A percentile compares a stretch with the other conserved stretches of the same genome.
Evolutionary conservation across 129 eudicot species (phyloP).

Genomic region (Oenanthe sinensis): DNA sequence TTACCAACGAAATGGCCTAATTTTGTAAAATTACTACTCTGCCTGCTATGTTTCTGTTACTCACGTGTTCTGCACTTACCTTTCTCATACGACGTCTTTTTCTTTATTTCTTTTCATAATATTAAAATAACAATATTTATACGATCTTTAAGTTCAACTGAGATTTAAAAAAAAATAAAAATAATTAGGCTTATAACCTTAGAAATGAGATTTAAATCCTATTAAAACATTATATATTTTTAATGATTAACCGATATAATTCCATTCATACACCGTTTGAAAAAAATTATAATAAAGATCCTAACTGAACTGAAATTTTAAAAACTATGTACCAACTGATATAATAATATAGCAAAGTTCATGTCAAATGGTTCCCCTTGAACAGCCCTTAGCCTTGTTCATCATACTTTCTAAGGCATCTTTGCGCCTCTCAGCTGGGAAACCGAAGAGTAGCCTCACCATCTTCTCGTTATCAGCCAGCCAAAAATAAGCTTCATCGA

Average conservation of each 20-base stretch:
- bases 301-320: background rate
- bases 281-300: background rate
- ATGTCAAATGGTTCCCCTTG: background rate
- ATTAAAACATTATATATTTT: no score
- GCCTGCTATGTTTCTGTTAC: background rate
- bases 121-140: no score
- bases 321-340: background rate
- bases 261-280: background rate
- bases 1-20: background rate
- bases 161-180: no score
- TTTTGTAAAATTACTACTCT: background rate
- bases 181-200: no score
- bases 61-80: slow-evolving; percentile 7
- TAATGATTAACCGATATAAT: no score
- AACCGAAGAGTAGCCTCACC: background rate
- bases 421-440: background rate
- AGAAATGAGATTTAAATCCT: no score
- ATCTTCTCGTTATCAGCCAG: background rate
- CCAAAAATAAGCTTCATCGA: slow-evolving; percentile 3
- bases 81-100: background rate
- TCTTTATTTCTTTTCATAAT: no score
- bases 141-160: no score
- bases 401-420: background rate
- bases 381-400: background rate
- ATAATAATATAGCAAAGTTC: background rate